Evolutionary conservation across 2,329 filamentous ascomycete genomes (phyloP).

Genomic region (Pseudogymnoascus sp.): DNA sequence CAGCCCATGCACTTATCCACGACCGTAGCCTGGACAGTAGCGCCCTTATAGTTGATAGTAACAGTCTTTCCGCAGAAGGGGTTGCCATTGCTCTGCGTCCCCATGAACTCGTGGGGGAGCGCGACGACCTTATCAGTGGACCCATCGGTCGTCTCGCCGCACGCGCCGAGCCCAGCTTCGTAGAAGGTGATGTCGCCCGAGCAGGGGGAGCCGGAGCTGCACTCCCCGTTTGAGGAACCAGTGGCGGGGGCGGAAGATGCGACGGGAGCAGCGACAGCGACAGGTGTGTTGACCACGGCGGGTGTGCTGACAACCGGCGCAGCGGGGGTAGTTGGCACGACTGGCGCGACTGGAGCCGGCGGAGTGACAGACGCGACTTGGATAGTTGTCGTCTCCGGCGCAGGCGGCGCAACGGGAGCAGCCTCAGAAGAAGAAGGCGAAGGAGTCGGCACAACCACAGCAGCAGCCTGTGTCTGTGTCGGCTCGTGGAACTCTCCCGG

Average conservation of each 20-base stretch:
- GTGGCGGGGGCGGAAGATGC: slow-evolving; percentile 20
- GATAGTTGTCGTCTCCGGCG: slow-evolving; percentile 10
- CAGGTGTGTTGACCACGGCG: slow-evolving; percentile 10
- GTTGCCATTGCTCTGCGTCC: slow-evolving; percentile 56
- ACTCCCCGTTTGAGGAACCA: slow-evolving; percentile 20
- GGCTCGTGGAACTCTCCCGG: slow-evolving; percentile 6
- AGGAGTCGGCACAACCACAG: slow-evolving; percentile 19
- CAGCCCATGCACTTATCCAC: slow-evolving; percentile 75
- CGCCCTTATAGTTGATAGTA: slow-evolving; percentile 54
- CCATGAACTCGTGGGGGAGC: slow-evolving; percentile 59
- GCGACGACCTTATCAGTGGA: slow-evolving; percentile 58
- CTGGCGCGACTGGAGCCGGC: neutral
- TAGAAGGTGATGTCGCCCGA: slow-evolving; percentile 70
- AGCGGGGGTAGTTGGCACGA: neutral
- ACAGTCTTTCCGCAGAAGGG: slow-evolving; percentile 64
- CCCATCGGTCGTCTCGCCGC: slow-evolving; percentile 56
- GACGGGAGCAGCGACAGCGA: slow-evolving; percentile 11
- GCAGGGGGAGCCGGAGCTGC: slow-evolving; percentile 33
- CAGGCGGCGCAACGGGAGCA: neutral
- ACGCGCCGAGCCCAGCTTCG: slow-evolving; percentile 59
- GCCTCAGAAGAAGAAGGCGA: neutral
- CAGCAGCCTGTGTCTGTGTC: slow-evolving; percentile 10
- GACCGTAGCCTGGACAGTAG: slow-evolving; percentile 50
- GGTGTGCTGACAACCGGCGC: neutral
- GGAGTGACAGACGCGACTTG: slow-evolving; percentile 10